phyloP scores from a whole-genome alignment of 1,139 yeast species.

The Blastobotrys aristatus region DNA sequence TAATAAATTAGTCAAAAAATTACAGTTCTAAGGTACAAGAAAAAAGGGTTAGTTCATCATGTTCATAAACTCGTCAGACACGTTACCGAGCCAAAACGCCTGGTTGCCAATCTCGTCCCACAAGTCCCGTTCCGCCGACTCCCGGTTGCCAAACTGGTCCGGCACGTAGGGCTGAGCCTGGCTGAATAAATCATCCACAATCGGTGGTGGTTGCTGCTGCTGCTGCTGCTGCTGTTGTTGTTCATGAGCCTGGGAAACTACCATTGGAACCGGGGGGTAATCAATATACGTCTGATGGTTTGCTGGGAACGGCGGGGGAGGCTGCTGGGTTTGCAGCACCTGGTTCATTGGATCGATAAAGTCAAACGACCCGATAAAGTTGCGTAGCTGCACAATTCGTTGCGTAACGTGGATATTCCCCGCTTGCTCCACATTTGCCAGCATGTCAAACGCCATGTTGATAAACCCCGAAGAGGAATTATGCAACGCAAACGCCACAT shows the following conservation, averaged over 20 bases:
- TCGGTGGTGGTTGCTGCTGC: no score
- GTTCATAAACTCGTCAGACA: conserved; percentile 23
- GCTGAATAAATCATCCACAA: conserved; percentile 7
- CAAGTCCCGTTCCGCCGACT: conserved; percentile 21
- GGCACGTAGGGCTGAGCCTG: conserved; percentile 13
- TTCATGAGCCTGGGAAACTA: not conserved
- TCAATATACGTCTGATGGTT: not conserved
- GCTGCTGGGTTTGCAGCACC: conserved; percentile 2
- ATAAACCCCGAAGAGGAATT: conserved; percentile 10
- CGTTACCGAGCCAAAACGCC: conserved; percentile 24
- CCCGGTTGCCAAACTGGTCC: conserved; percentile 12
- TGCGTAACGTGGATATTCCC: conserved; percentile 12
- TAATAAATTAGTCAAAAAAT: not conserved
- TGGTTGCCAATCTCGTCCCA: conserved; percentile 27
- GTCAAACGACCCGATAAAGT: conserved; percentile 20
- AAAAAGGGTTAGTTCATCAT: conserved; percentile 15
- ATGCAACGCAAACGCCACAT: conserved; percentile 13
- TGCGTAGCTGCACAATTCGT: conserved; percentile 17
- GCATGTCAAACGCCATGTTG: conserved; percentile 12
- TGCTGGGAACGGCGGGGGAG: not conserved
- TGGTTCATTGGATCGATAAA: conserved; percentile 11
- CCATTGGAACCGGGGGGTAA: not conserved
- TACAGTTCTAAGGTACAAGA: not conserved
- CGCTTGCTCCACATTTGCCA: conserved; percentile 4
- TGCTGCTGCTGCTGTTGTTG: not conserved